Base-by-base conservation (phyloP, 177 flowering plant species). In the Vitis hybrid region DNA sequence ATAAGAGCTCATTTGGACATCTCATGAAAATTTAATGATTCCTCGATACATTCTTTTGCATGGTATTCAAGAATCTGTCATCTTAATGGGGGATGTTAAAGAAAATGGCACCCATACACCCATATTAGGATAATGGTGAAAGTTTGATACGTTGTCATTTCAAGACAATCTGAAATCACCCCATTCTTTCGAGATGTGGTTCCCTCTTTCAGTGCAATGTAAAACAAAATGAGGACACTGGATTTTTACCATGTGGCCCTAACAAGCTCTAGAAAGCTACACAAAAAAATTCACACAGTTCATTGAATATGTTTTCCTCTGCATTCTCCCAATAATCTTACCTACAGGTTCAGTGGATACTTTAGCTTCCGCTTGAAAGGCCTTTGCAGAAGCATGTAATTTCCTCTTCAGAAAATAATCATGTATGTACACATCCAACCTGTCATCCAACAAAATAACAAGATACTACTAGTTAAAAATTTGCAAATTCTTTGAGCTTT, bases 341-440 rank as follows among this genome's bases (percentile, higher is more conserved):
- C 99, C 99, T 56, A 91, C 99, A 24, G 98, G 96, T 61, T 93
- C 97, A 4, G 94, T 78, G 24, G 96, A 87, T 19, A 94, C 91
- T 78, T 89, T 91, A 18, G 90, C 97, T 80, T 94, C 99, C 24
- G 92, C 84, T 83, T 87, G 92, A 76, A 92, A 94, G 14, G 95
- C 89, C 80, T 89, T 86, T 16, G 99, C 99, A 32, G 99, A 72
- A 71, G 90, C 83, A 65, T 90, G 82, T 51, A 92, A 75, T 64
- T 90, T 88, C 80, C 96, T 88, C 76, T 94, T 94, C 69, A 94
- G 76, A 35, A 94, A 80, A 78, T 94, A 92, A 78, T 94, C 99
- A 78, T 94, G 77, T 35, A 94, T 92, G 70, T 94, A 94, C 48
- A 90, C 94, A 83, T 94, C 97, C 78, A 94, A 76, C 97, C 99